These are phyloP conservation scores for Penicillium coprophilum DNA, from an alignment of 495 filamentous ascomycete genomes.

Conservation along the genomic window DNA sequence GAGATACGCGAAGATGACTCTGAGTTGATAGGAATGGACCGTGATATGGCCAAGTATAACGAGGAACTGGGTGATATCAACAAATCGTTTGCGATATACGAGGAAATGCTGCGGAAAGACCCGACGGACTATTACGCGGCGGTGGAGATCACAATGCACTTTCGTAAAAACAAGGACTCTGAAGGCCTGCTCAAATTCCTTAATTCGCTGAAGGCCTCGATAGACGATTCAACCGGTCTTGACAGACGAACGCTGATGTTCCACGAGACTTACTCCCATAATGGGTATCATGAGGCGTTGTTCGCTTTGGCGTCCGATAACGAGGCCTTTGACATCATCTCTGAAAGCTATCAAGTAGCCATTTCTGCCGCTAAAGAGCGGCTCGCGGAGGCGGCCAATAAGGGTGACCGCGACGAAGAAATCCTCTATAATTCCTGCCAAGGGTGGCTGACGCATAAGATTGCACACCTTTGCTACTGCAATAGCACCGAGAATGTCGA, in stretches of 20 bases:
- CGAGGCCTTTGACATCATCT: slow-evolving; percentile 10
- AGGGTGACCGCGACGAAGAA: slow-evolving; percentile 1
- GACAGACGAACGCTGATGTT: slow-evolving; percentile 12
- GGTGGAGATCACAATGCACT: slow-evolving; percentile 4
- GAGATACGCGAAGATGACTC: background rate
- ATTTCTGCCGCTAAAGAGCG: slow-evolving; percentile 1
- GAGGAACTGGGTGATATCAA: slow-evolving; percentile 5
- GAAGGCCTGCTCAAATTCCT: slow-evolving; percentile 15
- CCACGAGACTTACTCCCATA: slow-evolving; percentile 6
- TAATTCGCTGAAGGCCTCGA: slow-evolving; percentile 14
- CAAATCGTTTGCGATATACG: slow-evolving; percentile 13
- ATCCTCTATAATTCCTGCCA: slow-evolving; percentile 2
- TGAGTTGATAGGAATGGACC: background rate
- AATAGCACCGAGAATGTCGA: background rate
- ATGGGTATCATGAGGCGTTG: slow-evolving; percentile 12
- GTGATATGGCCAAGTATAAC: slow-evolving; percentile 14
- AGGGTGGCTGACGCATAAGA: slow-evolving; percentile 10
- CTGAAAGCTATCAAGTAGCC: slow-evolving; percentile 14
- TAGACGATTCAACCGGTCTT: slow-evolving; percentile 4
- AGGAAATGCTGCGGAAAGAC: slow-evolving; percentile 4
- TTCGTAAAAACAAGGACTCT: slow-evolving; percentile 5
- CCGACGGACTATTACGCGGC: slow-evolving; percentile 13
- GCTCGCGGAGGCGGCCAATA: background rate
- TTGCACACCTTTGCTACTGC: slow-evolving; percentile 12
- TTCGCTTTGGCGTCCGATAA: background rate